A percentile compares a stretch with the other conserved stretches of the same genome.
Conservation (phyloP, 2,329 filamentous ascomycete species). For the Sclerotinia borealis region DNA sequence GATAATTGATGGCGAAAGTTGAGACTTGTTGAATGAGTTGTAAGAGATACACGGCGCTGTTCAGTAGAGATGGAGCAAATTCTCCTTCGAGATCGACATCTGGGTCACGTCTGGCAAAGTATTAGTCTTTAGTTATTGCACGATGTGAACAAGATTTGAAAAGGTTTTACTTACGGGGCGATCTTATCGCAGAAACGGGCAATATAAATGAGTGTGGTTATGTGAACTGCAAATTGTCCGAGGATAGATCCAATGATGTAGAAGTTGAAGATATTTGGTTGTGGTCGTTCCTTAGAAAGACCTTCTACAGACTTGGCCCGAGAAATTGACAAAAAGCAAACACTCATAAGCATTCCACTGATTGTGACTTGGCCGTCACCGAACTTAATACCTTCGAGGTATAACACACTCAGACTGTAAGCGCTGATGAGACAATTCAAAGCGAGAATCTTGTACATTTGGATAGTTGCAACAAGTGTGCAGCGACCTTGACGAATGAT, state of each 20-base stretch:
- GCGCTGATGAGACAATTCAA: conserved; percentile 97
- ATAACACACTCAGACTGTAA: conserved; percentile 93
- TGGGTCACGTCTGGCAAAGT: conserved; percentile 40
- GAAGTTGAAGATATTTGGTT: conserved; percentile 97
- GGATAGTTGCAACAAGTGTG: conserved; percentile 94
- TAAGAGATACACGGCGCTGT: conserved; percentile 93
- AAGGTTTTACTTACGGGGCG: conserved; percentile 63
- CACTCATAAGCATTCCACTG: conserved; percentile 98
- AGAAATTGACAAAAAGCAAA: conserved; percentile 98
- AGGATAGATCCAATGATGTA: conserved; percentile 98
- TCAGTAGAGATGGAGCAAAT: conserved; percentile 87
- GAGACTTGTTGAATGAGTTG: conserved; percentile 99
- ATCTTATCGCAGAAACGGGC: conserved; percentile 80
- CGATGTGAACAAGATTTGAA: not conserved
- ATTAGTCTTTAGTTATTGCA: conserved; percentile 23
- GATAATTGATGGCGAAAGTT: conserved; percentile 99
- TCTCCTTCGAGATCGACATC: conserved; percentile 89
- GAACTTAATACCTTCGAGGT: conserved; percentile 98
- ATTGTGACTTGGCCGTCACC: conserved; percentile 98
- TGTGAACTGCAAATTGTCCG: conserved; percentile 94
- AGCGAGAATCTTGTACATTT: conserved; percentile 99
- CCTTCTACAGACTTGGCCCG: conserved; percentile 92
- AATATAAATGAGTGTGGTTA: conserved; percentile 89
- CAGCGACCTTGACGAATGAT: conserved; percentile 97
- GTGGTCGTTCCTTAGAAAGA: conserved; percentile 91